Evolutionary conservation across 352 stramenopile genomes (phyloP).

Genomic region (Globisporangium cederbergense): DNA sequence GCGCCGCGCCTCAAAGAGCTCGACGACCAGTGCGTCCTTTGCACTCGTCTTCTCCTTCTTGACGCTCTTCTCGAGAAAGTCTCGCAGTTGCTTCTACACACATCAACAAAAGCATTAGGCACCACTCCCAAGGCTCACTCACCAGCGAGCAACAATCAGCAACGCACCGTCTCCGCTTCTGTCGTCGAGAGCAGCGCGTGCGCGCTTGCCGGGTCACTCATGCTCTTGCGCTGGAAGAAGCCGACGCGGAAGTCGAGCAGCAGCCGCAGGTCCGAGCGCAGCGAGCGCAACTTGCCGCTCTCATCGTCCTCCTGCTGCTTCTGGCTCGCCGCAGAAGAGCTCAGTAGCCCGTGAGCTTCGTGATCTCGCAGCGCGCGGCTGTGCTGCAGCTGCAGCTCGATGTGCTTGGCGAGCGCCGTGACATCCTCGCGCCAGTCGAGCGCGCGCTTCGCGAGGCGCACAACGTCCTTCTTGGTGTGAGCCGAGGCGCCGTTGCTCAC

Average conservation of each 20-base stretch:
- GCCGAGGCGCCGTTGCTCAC: constrained; percentile 6
- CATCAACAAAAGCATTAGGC: neutral
- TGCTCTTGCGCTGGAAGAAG: constrained; percentile 25
- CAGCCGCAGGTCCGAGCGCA: constrained; percentile 60
- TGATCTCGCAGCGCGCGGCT: constrained; percentile 57
- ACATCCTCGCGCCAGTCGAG: constrained; percentile 75
- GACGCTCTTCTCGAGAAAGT: constrained; percentile 53
- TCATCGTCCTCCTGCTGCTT: constrained; percentile 48
- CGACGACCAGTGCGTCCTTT: constrained; percentile 45
- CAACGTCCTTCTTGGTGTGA: constrained; percentile 36
- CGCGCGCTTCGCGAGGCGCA: constrained; percentile 48
- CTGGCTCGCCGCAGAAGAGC: constrained; percentile 29
- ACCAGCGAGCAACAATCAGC: neutral
- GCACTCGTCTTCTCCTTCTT: constrained; percentile 62
- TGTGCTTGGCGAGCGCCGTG: constrained; percentile 64
- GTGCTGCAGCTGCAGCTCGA: constrained; percentile 67
- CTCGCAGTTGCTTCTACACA: constrained; percentile 45
- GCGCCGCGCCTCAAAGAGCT: constrained; percentile 66
- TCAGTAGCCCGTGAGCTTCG: constrained; percentile 51
- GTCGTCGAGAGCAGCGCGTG: constrained; percentile 14
- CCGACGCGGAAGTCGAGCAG: constrained; percentile 61
- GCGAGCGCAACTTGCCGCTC: constrained; percentile 39
- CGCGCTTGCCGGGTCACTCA: constrained; percentile 16
- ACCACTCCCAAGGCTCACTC: neutral
- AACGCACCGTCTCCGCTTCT: constrained; percentile 40